Percentiles rank a stretch among this genome's conserved stretches.
phyloP scores from a whole-genome alignment of 2,329 filamentous ascomycete species.

The Alternaria hordeiaustralica region DNA sequence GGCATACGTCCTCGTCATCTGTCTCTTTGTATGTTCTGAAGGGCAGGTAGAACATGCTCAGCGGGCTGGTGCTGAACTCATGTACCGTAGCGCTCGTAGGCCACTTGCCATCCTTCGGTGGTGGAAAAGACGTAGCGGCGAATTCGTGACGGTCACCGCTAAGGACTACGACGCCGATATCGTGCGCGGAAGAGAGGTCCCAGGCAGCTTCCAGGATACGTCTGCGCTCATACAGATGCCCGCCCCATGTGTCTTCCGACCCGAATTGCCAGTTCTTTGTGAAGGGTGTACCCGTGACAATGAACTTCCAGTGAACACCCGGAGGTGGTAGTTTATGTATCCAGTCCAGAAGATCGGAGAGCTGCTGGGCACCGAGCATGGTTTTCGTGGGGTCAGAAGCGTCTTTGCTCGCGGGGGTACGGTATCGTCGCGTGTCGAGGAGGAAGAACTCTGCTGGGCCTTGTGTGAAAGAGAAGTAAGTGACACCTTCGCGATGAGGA shows the following conservation, averaged over 20 bases:
- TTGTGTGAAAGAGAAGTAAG: slow-evolving; percentile 88
- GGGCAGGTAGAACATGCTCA: slow-evolving; percentile 94
- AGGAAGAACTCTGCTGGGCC: slow-evolving; percentile 95
- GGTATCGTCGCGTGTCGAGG: slow-evolving; percentile 87
- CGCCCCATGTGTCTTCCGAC: slow-evolving; percentile 89
- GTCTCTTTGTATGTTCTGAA: slow-evolving; percentile 81
- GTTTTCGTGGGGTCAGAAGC: slow-evolving; percentile 73
- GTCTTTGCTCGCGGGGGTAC: slow-evolving; percentile 70
- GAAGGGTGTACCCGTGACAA: slow-evolving; percentile 90
- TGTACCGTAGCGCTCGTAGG: slow-evolving; percentile 64
- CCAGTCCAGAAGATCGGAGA: slow-evolving; percentile 80
- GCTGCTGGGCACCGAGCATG: slow-evolving; percentile 83
- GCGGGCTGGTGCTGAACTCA: slow-evolving; percentile 89
- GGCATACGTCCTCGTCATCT: slow-evolving; percentile 79
- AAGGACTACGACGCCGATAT: slow-evolving; percentile 80
- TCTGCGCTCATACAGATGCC: slow-evolving; percentile 81
- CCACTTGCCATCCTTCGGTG: slow-evolving; percentile 66
- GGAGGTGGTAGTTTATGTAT: slow-evolving; percentile 73
- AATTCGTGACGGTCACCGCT: slow-evolving; percentile 98
- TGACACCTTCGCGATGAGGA: slow-evolving; percentile 66
- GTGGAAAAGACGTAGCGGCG: slow-evolving; percentile 79
- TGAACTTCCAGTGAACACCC: slow-evolving; percentile 90
- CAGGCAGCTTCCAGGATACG: slow-evolving; percentile 89
- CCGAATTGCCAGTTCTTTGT: slow-evolving; percentile 98
- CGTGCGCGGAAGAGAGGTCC: slow-evolving; percentile 74